phyloP scores from a whole-genome alignment of 2,329 filamentous ascomycete species.

The Tympanopsis confertula region DNA sequence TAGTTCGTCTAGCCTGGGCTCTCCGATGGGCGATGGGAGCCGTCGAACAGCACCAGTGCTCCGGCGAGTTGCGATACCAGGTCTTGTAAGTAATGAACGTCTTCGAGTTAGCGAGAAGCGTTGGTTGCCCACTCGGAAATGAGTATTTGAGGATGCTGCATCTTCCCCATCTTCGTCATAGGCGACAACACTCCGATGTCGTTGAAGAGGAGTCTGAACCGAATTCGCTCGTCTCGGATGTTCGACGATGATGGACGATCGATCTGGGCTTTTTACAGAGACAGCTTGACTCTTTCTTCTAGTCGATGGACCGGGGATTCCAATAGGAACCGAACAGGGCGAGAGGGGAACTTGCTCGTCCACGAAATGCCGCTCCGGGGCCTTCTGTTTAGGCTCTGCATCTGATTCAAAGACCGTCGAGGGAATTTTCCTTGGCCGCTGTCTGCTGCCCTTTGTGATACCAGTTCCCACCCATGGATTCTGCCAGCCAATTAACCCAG shows the following conservation, averaged over 20 bases:
- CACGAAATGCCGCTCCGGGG: too few species aligned
- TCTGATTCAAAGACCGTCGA: too few species aligned
- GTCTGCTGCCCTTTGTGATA: too few species aligned
- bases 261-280: constrained; percentile 8
- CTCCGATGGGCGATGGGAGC: neutral
- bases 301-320: too few species aligned
- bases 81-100: constrained; percentile 18
- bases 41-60: constrained; percentile 4
- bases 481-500: too few species aligned
- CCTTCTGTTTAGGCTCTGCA: too few species aligned
- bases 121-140: constrained; percentile 17
- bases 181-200: constrained; percentile 9
- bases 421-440: too few species aligned
- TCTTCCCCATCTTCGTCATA: constrained; percentile 12
- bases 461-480: too few species aligned
- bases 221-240: constrained; percentile 16
- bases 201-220: constrained; percentile 12
- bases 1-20: too few species aligned
- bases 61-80: constrained; percentile 19
- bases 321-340: too few species aligned
- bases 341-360: too few species aligned
- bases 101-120: constrained; percentile 21
- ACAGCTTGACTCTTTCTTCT: too few species aligned
- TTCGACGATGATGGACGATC: constrained; percentile 6
- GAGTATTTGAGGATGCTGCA: constrained; percentile 17